Evolutionary conservation across 1,139 yeast species (phyloP).

Genomic region (Candida tetrigidarum): DNA sequence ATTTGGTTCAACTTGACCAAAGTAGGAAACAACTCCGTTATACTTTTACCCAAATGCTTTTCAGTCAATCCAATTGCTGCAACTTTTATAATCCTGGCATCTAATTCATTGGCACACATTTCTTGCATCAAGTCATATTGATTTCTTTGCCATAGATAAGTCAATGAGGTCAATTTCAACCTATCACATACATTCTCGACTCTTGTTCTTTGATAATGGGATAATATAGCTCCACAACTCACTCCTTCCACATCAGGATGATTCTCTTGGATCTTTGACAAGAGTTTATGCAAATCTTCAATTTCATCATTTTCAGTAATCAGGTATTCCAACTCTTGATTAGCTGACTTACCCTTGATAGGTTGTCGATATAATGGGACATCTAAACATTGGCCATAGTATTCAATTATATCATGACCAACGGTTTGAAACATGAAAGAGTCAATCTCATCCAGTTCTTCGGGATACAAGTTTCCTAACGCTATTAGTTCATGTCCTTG

Average conservation of each 20-base stretch:
- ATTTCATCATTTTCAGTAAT: conserved; percentile 78
- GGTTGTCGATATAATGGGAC: conserved; percentile 80
- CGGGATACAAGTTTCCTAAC: conserved; percentile 82
- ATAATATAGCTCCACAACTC: conserved; percentile 93
- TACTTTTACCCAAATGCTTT: conserved; percentile 67
- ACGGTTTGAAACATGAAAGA: conserved; percentile 98
- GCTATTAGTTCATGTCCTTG: conserved; percentile 88
- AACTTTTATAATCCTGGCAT: conserved; percentile 87
- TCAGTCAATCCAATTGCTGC: conserved; percentile 86
- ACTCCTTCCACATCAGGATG: conserved; percentile 86
- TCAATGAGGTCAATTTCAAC: conserved; percentile 66
- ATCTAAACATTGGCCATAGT: conserved; percentile 70
- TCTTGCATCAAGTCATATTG: conserved; percentile 81
- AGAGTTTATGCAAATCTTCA: conserved; percentile 68
- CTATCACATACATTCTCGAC: conserved; percentile 90
- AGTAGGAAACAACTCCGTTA: conserved; percentile 63
- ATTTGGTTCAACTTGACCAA: conserved; percentile 59
- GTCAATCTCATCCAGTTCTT: conserved; percentile 68
- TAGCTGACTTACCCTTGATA: conserved; percentile 60
- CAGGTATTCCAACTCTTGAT: conserved; percentile 70
- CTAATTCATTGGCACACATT: conserved; percentile 73
- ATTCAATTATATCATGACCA: conserved; percentile 80
- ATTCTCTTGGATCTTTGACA: conserved; percentile 44
- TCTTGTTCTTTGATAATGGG: conserved; percentile 90
- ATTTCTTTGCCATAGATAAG: conserved; percentile 89